Base-by-base conservation (phyloP, 2,329 filamentous ascomycete genomes). In the Chrysoporthe cubensis region DNA sequence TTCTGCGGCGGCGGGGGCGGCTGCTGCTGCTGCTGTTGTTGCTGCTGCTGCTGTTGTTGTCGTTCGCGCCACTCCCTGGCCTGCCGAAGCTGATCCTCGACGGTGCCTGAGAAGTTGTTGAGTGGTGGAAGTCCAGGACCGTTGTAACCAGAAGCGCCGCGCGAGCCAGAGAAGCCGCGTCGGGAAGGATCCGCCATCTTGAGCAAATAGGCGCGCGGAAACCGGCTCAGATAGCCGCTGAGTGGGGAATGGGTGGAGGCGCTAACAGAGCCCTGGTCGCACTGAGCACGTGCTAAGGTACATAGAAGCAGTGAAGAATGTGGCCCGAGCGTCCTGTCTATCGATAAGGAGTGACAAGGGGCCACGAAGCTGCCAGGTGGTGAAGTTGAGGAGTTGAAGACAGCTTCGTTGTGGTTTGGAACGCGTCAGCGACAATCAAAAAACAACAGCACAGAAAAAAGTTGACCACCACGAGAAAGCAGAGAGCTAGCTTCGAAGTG, bases 111-210 rank as follows among this genome's bases (percentile, higher is more conserved):
- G 37, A 64, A 69, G 65, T 40, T 67, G 43, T 2, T 16, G 46
- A 69, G 60, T 1, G 65, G 65, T 61, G 68, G 65, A 43, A 61
- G 14, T 21, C 42, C 50, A 62, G 43, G 50, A 18, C 61, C 50
- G 21, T 21, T 44, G 50, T 52, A 58, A 43, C 50, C 48, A 34
- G 60, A 67, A 56, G 56, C 46, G 34, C 61, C 56, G 5, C 14
- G 11, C 21, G 43, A 34, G 37, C 21, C 21, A 21, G n/a, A 37
- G 40, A 54, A 54, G 37, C n/a, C 40, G 59, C 59, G 40, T 9
- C 26, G 40, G 40, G 16, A 46, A 26, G 40, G 62, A 56, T 57
- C 37, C 48, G 62, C 50, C 62, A 64, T 64, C 32, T 43, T 37
- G 62, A 43, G 37, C 7, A 42, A 8, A 3, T 21, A 48, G 37